Base-by-base conservation (phyloP, 1,139 yeast genomes). In the Debaryomycetaceae sp. region DNA sequence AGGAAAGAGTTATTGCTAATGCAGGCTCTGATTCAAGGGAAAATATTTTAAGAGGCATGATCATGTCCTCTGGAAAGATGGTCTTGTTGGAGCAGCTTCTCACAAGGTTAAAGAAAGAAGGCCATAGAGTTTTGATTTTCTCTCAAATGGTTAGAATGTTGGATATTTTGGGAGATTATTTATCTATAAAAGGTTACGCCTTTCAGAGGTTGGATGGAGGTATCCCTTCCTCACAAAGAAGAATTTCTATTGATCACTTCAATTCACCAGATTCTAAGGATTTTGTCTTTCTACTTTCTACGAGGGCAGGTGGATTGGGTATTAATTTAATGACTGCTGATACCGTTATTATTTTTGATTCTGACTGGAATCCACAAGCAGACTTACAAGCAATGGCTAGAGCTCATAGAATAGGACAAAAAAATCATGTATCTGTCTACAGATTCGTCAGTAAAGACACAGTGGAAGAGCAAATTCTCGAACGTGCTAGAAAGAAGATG, bases 311-410 rank as follows among this genome's bases (percentile, higher is more conserved):
- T 70, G 99, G 99, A 39, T 73, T 92, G 47, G 99, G 99, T 62
- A 94, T 92, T 59, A 92, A 92, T 59, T 74, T 94, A 59, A 92
- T 91, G 98, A 92, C 98, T 5, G 98, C 99, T 4, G 99, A 92
- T 58, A 92, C 98, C 4, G 99, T 92, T 29, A 87, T 92, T 51
- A 89, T 92, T 34, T 92, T 92, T 65, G 99, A 92, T 65, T 87
- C 96, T 9, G 99, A 92, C 68, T 92, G 99, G 99, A 92, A 92
- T 58, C 98, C 98, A 1, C 98, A 92, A 64, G 98, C 98, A 1
- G 98, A 91, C 74, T 70, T 91, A 51, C 98, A 92, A 65, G 98
- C 98, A 4, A 94, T 94, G 99, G 99, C 98, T 0, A 82, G 99
- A 66, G 99, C 98, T 3, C 99, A 92, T 66, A 83, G 99, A 72